A percentile compares a stretch with the other conserved stretches of the same genome.
phyloP scores from a whole-genome alignment of 2,329 filamentous ascomycete genomes.

The Helicocarpus griseus region DNA sequence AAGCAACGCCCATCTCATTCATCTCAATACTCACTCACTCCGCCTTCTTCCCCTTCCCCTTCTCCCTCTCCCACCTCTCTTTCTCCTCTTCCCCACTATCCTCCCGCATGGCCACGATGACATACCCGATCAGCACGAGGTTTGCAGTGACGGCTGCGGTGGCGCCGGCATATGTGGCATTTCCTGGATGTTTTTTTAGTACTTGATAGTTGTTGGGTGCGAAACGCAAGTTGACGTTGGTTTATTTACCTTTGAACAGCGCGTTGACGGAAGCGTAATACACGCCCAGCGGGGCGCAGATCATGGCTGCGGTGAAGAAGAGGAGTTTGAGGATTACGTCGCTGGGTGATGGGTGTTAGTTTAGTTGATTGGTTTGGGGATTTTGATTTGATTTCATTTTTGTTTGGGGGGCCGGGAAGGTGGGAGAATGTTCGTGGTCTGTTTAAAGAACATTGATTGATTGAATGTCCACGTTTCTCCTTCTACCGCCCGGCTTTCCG shows the following conservation, averaged over 20 bases:
- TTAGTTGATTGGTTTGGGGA: neutral
- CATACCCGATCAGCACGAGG: conserved; percentile 79
- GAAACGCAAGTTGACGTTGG: too few species aligned
- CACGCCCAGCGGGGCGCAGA: conserved; percentile 72
- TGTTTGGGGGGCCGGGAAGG: too few species aligned
- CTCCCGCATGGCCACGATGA: conserved; percentile 84
- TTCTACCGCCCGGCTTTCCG: too few species aligned
- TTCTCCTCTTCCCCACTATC: conserved; percentile 70
- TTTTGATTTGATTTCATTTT: neutral
- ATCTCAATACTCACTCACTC: conserved; percentile 19
- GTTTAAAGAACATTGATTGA: too few species aligned
- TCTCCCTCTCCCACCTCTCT: conserved; percentile 44
- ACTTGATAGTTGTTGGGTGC: neutral
- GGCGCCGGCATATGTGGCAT: conserved; percentile 77
- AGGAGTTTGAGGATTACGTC: conserved; percentile 85
- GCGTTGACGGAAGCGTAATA: conserved; percentile 75
- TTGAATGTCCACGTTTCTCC: too few species aligned
- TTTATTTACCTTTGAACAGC: conserved; percentile 61
- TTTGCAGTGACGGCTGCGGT: conserved; percentile 85
- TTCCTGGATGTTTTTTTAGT: conserved; percentile 49
- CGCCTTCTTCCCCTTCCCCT: conserved; percentile 44
- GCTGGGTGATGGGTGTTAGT: conserved; percentile 33
- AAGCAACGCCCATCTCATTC: neutral
- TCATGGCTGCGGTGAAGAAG: conserved; percentile 84
- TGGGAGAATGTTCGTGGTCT: too few species aligned